These are phyloP conservation scores for Arxiozyma bovina DNA, from an alignment of 1,139 yeast genomes.

Conservation along the genomic window DNA sequence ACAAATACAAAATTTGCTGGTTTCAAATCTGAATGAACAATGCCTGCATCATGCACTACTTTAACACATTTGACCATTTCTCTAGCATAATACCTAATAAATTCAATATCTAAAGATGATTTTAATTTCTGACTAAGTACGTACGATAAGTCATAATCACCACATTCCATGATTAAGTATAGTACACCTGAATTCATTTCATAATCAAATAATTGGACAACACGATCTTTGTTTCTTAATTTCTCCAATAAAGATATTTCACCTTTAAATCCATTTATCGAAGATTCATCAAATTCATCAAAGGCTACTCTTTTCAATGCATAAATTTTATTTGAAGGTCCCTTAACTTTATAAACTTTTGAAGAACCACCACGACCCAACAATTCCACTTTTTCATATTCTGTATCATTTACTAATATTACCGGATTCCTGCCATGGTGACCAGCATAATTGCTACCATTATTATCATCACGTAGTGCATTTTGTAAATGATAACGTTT, in stretches of 20 bases:
- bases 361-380: conserved; percentile 93
- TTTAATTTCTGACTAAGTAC: conserved; percentile 51
- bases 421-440: conserved; percentile 12
- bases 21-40: conserved; percentile 89
- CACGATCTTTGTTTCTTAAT: conserved; percentile 57
- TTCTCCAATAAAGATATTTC: conserved; percentile 70
- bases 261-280: conserved; percentile 74
- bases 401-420: conserved; percentile 45
- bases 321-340: conserved; percentile 47
- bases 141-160: conserved; percentile 83
- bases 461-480: background rate
- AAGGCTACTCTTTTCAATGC: conserved; percentile 80
- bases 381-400: conserved; percentile 67
- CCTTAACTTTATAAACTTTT: conserved; percentile 75
- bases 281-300: conserved; percentile 69
- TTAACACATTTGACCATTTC: conserved; percentile 78
- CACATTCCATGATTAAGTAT: conserved; percentile 86
- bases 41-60: conserved; percentile 80
- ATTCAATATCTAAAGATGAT: conserved; percentile 57
- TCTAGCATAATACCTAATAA: conserved; percentile 70
- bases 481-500: conserved; percentile 3
- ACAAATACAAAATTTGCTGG: conserved; percentile 93
- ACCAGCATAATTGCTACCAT: background rate
- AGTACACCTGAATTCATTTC: conserved; percentile 58
- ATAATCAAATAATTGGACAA: conserved; percentile 69